Conservation (phyloP, 177 flowering plant genomes). For the Vitis hybrid region DNA sequence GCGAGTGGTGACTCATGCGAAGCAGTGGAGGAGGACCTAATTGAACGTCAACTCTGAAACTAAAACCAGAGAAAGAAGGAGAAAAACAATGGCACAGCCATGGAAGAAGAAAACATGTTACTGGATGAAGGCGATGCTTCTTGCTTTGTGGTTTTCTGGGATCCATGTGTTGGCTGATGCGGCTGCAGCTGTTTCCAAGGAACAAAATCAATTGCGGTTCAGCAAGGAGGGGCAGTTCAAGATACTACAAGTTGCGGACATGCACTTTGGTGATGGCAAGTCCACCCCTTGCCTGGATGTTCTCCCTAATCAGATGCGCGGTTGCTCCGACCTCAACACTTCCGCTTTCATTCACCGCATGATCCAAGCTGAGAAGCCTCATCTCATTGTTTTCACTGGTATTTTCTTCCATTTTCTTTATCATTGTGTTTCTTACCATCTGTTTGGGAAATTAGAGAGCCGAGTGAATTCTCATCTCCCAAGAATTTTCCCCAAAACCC, state of each 20-base stretch:
- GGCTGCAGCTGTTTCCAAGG: neutral
- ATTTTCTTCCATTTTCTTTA: too few species aligned
- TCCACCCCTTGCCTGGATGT: conserved; percentile 65
- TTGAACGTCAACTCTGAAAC: too few species aligned
- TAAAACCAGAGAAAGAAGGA: too few species aligned
- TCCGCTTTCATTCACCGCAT: conserved; percentile 23
- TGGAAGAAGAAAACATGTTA: too few species aligned
- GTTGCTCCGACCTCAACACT: conserved; percentile 95
- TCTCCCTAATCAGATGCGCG: conserved; percentile 43
- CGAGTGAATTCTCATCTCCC: neutral
- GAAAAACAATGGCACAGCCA: too few species aligned
- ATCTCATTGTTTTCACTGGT: conserved; percentile 13
- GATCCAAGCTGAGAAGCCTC: conserved; percentile 20
- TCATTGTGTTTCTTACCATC: too few species aligned
- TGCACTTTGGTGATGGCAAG: conserved; percentile 84
- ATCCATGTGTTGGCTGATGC: conserved; percentile 4
- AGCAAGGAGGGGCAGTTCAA: conserved; percentile 62
- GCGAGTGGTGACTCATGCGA: too few species aligned
- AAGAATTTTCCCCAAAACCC: too few species aligned
- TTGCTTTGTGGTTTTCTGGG: neutral
- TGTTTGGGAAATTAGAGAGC: too few species aligned
- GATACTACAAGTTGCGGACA: conserved; percentile 93
- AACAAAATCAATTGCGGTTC: conserved; percentile 29
- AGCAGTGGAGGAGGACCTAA: too few species aligned
- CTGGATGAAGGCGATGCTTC: too few species aligned